Conservation (phyloP, 2,329 filamentous ascomycete genomes). For the Colletotrichum melonis region DNA sequence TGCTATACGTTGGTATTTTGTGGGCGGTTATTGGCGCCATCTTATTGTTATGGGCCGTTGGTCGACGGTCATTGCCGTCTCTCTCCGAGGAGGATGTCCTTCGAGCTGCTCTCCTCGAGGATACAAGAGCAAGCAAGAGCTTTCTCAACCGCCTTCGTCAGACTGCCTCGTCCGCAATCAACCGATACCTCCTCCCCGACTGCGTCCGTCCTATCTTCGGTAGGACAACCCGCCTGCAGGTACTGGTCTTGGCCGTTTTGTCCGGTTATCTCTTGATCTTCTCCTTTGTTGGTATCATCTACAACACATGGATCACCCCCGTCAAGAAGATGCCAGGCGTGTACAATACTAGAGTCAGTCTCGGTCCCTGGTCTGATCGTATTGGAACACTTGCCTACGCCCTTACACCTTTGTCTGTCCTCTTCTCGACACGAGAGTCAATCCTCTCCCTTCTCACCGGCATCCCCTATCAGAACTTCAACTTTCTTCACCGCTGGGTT, state of each 20-base stretch:
- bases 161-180: constrained; percentile 44
- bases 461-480: constrained; percentile 80
- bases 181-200: constrained; percentile 70
- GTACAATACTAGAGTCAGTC: constrained; percentile 72
- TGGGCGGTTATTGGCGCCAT: constrained; percentile 59
- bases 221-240: constrained; percentile 74
- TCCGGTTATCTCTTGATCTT: constrained; percentile 74
- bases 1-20: constrained; percentile 62
- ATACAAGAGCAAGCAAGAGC: constrained; percentile 18
- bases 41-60: constrained; percentile 55
- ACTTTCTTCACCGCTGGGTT: constrained; percentile 82
- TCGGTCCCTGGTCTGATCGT: constrained; percentile 77
- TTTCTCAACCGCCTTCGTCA: constrained; percentile 44
- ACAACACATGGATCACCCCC: constrained; percentile 77
- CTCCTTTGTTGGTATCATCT: constrained; percentile 76
- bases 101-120: constrained; percentile 17
- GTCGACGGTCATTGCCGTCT: constrained; percentile 40
- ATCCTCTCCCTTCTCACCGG: constrained; percentile 77
- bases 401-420: constrained; percentile 76
- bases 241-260: constrained; percentile 69
- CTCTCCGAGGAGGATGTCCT: constrained; percentile 32
- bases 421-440: constrained; percentile 76
- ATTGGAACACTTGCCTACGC: constrained; percentile 79
- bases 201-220: constrained; percentile 70
- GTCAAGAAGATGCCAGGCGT: constrained; percentile 65